phyloP scores from a whole-genome alignment of 352 stramenopile genomes.

The Albugo laibachii region DNA sequence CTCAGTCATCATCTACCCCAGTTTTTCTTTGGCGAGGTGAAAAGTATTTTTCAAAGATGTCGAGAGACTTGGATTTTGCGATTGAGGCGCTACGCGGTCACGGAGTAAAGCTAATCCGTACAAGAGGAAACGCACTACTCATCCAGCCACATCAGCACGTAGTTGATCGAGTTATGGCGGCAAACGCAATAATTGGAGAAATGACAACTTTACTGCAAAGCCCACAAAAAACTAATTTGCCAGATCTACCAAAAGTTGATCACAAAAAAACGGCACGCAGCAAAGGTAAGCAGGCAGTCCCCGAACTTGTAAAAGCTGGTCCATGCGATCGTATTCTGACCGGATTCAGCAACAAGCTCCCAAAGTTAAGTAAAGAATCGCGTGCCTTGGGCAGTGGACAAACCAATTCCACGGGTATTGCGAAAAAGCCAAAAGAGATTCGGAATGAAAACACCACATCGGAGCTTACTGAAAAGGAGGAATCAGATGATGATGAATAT shows the following conservation, averaged over 20 bases:
- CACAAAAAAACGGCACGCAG: background rate
- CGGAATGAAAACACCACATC: too few species aligned
- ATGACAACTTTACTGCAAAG: constrained; percentile 33
- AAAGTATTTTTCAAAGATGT: constrained; percentile 66
- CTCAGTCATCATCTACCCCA: constrained; percentile 22
- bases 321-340: background rate
- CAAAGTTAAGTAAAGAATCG: too few species aligned
- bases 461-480: too few species aligned
- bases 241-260: background rate
- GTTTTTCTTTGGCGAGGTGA: constrained; percentile 45
- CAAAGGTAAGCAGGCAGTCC: background rate
- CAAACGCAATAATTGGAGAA: constrained; percentile 48
- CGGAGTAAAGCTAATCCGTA: constrained; percentile 31
- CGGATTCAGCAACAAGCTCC: background rate
- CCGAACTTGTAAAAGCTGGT: background rate
- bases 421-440: too few species aligned
- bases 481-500: background rate
- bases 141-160: constrained; percentile 39
- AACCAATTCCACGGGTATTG: too few species aligned
- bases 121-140: constrained; percentile 28
- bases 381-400: too few species aligned
- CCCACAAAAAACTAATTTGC: constrained; percentile 9
- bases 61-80: constrained; percentile 45
- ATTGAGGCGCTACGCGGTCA: constrained; percentile 23
- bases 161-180: constrained; percentile 39